These are phyloP conservation scores for Berberis vulgaris DNA, from an alignment of 164 flowering plant genomes.

Conservation along the genomic window DNA sequence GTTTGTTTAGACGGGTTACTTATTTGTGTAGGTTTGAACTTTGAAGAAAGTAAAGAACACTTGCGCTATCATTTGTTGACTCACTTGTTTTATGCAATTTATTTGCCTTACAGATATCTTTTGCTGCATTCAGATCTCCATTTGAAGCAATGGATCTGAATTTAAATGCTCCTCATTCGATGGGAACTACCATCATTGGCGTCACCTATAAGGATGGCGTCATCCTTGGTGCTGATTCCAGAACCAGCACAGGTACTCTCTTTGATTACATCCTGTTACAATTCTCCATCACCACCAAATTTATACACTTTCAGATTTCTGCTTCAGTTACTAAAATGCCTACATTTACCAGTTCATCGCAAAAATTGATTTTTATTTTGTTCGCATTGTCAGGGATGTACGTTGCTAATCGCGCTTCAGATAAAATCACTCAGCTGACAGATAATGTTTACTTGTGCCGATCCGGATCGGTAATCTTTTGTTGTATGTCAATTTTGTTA, in stretches of 20 bases:
- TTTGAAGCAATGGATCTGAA: background rate
- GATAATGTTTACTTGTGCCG: slow-evolving; percentile 87
- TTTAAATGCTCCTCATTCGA: slow-evolving; percentile 57
- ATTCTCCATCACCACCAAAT: background rate
- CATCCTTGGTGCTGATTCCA: slow-evolving; percentile 83
- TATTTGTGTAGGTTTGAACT: no score
- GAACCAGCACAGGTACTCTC: slow-evolving; percentile 71
- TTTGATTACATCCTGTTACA: background rate
- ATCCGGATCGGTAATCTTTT: slow-evolving; percentile 68
- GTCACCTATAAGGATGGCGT: slow-evolving; percentile 80
- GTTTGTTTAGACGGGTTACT: no score
- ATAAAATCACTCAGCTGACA: slow-evolving; percentile 83
- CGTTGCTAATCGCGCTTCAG: slow-evolving; percentile 88
- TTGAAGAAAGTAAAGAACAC: no score
- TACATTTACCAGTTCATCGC: background rate
- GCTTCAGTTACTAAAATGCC: background rate
- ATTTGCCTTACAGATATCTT: no score
- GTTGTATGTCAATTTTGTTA: no score
- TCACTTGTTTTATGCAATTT: no score
- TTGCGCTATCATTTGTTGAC: no score
- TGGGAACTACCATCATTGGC: slow-evolving; percentile 89
- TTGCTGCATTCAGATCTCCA: no score
- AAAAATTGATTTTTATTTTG: background rate
- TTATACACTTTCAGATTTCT: background rate
- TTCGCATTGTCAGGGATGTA: slow-evolving; percentile 46